These are phyloP conservation scores for Jaltomata sinuosa DNA, from an alignment of 257 asterid species.

Conservation along the genomic window DNA sequence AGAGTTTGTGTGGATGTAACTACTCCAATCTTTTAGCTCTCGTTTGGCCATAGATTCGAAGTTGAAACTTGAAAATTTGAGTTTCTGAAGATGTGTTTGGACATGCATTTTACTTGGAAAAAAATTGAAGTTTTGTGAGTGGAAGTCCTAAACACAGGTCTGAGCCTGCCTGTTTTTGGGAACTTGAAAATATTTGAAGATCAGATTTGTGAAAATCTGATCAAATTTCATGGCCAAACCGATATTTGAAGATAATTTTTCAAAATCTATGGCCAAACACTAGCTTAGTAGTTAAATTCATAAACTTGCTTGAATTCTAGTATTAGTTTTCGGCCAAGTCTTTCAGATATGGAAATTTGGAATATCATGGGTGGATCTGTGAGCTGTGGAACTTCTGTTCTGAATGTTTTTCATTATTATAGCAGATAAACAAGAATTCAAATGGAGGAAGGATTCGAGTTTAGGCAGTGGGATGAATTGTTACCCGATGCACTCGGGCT, in stretches of 20 bases:
- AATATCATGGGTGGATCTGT: background rate
- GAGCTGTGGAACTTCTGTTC: background rate
- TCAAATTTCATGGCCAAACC: background rate
- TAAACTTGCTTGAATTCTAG: background rate
- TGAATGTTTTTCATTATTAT: background rate
- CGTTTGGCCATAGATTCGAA: background rate
- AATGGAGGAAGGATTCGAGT: constrained; percentile 21
- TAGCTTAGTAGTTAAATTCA: background rate
- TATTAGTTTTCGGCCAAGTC: background rate
- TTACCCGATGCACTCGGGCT: constrained; percentile 34
- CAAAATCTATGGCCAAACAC: background rate
- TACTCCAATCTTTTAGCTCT: background rate
- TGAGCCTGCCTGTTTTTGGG: background rate
- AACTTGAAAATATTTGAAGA: background rate
- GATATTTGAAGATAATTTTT: background rate
- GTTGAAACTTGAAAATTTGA: background rate
- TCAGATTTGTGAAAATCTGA: background rate
- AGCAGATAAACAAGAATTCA: background rate
- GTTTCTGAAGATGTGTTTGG: background rate
- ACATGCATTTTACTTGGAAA: no score
- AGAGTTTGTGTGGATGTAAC: background rate
- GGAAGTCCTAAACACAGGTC: background rate
- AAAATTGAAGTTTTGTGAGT: background rate
- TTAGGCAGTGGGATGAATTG: constrained; percentile 27
- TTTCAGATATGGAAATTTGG: background rate